Evolutionary conservation across 2,329 filamentous ascomycete species (phyloP), one percentile per base, ranked within the genome.

Genomic region (Cryoendolithus antarcticus): DNA sequence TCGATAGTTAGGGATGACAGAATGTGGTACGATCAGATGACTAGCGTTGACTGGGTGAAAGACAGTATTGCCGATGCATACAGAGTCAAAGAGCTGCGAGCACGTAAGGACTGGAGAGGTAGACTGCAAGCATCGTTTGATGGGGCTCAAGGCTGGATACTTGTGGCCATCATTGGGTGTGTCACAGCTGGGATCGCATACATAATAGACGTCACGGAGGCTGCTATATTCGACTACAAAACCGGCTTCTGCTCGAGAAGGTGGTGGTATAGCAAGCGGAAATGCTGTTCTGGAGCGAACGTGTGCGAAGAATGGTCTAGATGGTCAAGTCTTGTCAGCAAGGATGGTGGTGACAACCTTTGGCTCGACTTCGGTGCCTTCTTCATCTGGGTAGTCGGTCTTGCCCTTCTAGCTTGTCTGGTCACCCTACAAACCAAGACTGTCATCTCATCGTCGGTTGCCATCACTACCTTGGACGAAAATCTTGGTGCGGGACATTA

Each of bases 21-120:
- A 44, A 82, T 93, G 7, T 96, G 91, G 91, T 96, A 96, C 63
- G 91, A 98, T 66, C 91, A 98, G 62, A 94, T 94, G 55, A 94
- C 86, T 4, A 93, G 85, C 5, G 95, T 86, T 40, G 89, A 98
- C 60, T 98, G 91, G 91, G 88, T 98, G 1, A 89, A 94, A 58
- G 91, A 98, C 61, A 88, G 82, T 59, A 95, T 98, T 50, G 85
- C 86, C 53, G 91, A 96, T 62, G 86, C 88, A 7, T 85, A 86
- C 52, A 82, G 91, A 19, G 77, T 93, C 36, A 91, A 93, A 59
- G 79, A 79, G 38, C 70, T 98, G 30, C 77, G 86, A 36, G 79
- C 74, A 52, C 73, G 86, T 35, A 93, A 82, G 58, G 91, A 89
- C 62, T 72, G 94, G 44, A 79, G 80, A 57, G 89, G 89, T n/a